A percentile compares a stretch with the other conserved stretches of the same genome.
Evolutionary conservation across 2,329 filamentous ascomycete genomes (phyloP).

Genomic region (Cryoendolithus antarcticus): DNA sequence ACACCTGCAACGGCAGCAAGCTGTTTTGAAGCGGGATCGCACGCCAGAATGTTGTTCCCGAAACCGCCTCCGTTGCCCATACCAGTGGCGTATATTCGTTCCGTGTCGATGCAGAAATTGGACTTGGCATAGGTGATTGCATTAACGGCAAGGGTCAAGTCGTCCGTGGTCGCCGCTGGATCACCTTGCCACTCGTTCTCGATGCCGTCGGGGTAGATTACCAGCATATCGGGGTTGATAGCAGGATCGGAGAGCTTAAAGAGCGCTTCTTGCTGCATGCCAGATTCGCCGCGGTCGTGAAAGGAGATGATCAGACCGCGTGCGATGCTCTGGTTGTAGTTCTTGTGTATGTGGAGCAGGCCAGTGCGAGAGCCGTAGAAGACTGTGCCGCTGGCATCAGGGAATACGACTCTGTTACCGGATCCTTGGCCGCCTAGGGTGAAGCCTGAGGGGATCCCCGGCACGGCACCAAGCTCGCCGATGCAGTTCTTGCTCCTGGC

Average conservation of each 20-base stretch:
- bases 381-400: too few species aligned
- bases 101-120: conserved; percentile 34
- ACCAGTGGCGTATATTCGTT: conserved; percentile 34
- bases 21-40: conserved; percentile 27
- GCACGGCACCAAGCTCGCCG: too few species aligned
- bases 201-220: conserved; percentile 33
- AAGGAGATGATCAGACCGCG: conserved; percentile 31
- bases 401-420: too few species aligned
- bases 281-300: conserved; percentile 27
- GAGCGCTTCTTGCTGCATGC: conserved; percentile 24
- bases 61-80: conserved; percentile 45
- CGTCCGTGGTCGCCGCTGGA: conserved; percentile 29
- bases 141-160: conserved; percentile 34
- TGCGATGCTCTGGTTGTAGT: conserved; percentile 23
- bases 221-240: conserved; percentile 32
- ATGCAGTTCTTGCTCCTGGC: too few species aligned
- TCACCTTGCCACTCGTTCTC: conserved; percentile 31
- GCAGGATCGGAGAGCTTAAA: conserved; percentile 32
- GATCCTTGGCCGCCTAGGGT: too few species aligned
- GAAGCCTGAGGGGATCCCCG: too few species aligned
- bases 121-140: conserved; percentile 28
- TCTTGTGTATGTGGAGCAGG: conserved; percentile 22
- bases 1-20: conserved; percentile 38
- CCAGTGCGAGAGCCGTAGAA: too few species aligned
- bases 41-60: conserved; percentile 33